phyloP scores from a whole-genome alignment of 2,329 filamentous ascomycete genomes.

The Rhinocladiella mackenziei region DNA sequence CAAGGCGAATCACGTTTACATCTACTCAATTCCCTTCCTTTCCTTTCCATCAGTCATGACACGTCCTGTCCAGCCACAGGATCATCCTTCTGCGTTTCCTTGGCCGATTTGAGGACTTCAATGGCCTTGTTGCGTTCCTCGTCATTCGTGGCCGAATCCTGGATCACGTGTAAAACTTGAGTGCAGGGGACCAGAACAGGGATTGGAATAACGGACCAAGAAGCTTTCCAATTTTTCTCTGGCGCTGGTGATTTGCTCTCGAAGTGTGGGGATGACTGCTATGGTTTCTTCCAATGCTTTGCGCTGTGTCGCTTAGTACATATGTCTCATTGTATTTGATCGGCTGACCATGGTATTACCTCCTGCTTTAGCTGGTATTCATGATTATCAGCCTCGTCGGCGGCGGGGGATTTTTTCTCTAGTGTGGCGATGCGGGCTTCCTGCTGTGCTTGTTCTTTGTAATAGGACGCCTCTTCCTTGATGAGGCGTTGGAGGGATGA shows the following conservation, averaged over 20 bases:
- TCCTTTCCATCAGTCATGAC: constrained; percentile 2
- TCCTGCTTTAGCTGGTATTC: constrained; percentile 81
- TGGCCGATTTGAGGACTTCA: constrained; percentile 51
- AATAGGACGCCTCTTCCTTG: constrained; percentile 88
- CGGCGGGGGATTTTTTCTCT: constrained; percentile 51
- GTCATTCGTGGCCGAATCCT: constrained; percentile 42
- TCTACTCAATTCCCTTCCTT: too few relatives aligned
- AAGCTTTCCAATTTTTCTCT: constrained; percentile 70
- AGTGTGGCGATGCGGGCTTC: constrained; percentile 67
- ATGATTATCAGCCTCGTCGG: constrained; percentile 72
- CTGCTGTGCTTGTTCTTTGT: constrained; percentile 76
- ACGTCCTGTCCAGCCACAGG: constrained; percentile 28
- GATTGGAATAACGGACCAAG: constrained; percentile 53
- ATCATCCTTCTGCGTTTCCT: constrained; percentile 33
- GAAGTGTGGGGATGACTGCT: constrained; percentile 70
- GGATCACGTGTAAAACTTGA: constrained; percentile 17
- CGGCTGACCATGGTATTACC: constrained; percentile 50
- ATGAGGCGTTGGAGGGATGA: constrained; percentile 76
- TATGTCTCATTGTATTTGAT: too few relatives aligned
- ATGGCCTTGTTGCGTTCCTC: constrained; percentile 55
- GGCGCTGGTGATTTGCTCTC: constrained; percentile 66
- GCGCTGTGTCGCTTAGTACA: too few relatives aligned
- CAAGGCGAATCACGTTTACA: too few relatives aligned
- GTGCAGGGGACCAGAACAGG: background rate
- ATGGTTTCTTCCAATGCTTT: constrained; percentile 83